Base-by-base conservation (phyloP, 306 rosid genomes). In the Trichosanthes truncata region DNA sequence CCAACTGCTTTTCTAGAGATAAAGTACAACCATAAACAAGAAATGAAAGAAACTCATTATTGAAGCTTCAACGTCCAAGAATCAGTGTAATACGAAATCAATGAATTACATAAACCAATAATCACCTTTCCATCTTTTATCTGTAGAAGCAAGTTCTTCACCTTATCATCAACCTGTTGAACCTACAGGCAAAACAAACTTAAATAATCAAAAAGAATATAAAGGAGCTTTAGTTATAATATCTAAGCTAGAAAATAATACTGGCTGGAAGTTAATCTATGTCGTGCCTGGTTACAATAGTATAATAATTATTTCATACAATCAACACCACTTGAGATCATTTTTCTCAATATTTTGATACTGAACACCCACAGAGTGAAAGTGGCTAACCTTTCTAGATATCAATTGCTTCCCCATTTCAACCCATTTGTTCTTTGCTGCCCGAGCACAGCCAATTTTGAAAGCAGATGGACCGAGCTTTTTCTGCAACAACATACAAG, bases 381-480 rank as follows among this genome's bases (percentile, higher is more conserved):
- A 57, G 12, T 53, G 53, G 8, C 33, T 49, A 81, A 94, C 98
- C 96, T 87, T 94, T 78, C 90, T 83, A 76, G 92, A 82, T 14
- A 92, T 83, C 25, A 84, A 78, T 71, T 85, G 93, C 78, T 87
- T 91, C n/a, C 98, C 98, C 84, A 94, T 85, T 3, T 88, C 91
- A 68, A 94, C 92, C 98, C 97, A 94, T 81, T 87, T 91, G 65
- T 91, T 92, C 84, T 92, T 94, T 3, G 89, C 91, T 41, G 98
- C 98, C 85, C 92, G 97, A 3, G 97, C 88, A 48, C 90, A 84
- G 33, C 77, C 98, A 76, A 94, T 94, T 85, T 92, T 94, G 89
- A 88, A 92, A 66, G 41, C 53, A 0, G 91, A 67, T 5, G 89
- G 87, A 33, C 79, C 89, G 6, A 94, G 78, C 82, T 89, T 94